Evolutionary conservation across 1,139 yeast genomes (phyloP).

Genomic region (Suhomyces bribrorum): DNA sequence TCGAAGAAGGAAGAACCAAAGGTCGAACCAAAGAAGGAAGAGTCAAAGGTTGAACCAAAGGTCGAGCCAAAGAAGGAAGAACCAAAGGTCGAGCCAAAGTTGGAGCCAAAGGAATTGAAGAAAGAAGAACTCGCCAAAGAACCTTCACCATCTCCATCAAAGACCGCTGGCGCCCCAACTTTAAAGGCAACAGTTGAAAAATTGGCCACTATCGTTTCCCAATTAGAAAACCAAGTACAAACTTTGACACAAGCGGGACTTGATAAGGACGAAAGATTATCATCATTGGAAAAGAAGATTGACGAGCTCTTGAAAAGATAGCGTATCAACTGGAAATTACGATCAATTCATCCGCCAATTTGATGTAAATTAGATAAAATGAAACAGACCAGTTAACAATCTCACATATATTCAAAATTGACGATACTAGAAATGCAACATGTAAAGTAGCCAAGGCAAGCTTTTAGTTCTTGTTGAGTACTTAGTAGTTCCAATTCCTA

Average conservation of each 20-base stretch:
- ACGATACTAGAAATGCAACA: too few relatives aligned
- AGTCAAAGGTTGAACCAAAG: constrained; percentile 15
- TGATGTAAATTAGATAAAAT: too few relatives aligned
- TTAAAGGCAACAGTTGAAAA: constrained; percentile 70
- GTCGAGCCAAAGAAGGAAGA: constrained; percentile 16
- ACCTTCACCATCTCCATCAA: constrained; percentile 18
- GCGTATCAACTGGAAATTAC: too few relatives aligned
- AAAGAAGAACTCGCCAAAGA: constrained; percentile 10
- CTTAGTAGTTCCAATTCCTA: too few relatives aligned
- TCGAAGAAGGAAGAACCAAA: constrained; percentile 18
- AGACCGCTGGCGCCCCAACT: constrained; percentile 52
- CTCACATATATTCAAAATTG: too few relatives aligned
- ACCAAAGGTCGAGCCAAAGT: constrained; percentile 15
- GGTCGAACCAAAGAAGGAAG: constrained; percentile 18
- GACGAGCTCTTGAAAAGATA: constrained; percentile 35
- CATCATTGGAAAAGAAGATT: constrained; percentile 43
- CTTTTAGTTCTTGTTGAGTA: too few relatives aligned
- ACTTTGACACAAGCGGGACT: constrained; percentile 53
- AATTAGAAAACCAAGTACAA: constrained; percentile 56
- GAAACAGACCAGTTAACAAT: too few relatives aligned
- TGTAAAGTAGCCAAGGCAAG: too few relatives aligned
- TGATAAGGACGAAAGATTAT: constrained; percentile 64
- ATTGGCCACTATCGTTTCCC: constrained; percentile 55
- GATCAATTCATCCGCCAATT: too few relatives aligned
- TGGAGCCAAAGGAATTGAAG: constrained; percentile 17